phyloP scores from a whole-genome alignment of 176 grass and related monocot genomes.

The Carex kokanica region DNA sequence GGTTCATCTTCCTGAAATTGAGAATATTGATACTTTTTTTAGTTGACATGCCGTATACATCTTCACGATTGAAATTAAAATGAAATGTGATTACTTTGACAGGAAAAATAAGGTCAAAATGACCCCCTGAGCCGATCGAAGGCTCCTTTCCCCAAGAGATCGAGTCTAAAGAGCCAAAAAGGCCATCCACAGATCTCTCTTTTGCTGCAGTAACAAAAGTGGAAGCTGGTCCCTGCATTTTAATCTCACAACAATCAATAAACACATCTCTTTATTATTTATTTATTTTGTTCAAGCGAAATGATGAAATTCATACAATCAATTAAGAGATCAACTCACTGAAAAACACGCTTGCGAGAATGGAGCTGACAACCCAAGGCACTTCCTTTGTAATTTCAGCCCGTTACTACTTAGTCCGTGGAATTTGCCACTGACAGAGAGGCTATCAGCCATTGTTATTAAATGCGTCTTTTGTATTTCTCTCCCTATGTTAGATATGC shows the following conservation, averaged over 20 bases:
- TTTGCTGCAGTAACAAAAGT: constrained; percentile 88
- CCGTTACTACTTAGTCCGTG: constrained; percentile 71
- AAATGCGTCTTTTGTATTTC: constrained; percentile 58
- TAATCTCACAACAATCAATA: constrained; percentile 3
- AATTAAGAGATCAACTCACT: constrained; percentile 52
- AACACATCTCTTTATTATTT: constrained; percentile 7
- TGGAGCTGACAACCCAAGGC: constrained; percentile 64
- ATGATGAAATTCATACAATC: constrained; percentile 6
- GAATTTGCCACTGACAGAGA: constrained; percentile 74
- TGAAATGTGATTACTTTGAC: not conserved
- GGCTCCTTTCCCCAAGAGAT: constrained; percentile 88
- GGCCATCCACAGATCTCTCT: constrained; percentile 57
- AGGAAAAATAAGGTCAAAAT: constrained; percentile 62
- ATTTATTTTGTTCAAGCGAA: not conserved
- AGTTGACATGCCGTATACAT: not conserved
- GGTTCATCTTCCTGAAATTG: constrained; percentile 43
- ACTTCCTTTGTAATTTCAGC: constrained; percentile 56
- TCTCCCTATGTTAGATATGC: constrained; percentile 61
- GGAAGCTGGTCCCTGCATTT: constrained; percentile 68
- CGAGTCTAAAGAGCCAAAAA: constrained; percentile 71
- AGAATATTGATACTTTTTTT: constrained; percentile 17
- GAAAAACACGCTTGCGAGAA: constrained; percentile 93
- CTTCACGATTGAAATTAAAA: constrained; percentile 20
- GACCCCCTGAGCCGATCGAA: constrained; percentile 59
- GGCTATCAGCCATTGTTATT: constrained; percentile 55